A percentile compares a stretch with the other conserved stretches of the same genome.
Evolutionary conservation across 192 early-diverging fungal species (phyloP).

Genomic region (Backusella luteola): DNA sequence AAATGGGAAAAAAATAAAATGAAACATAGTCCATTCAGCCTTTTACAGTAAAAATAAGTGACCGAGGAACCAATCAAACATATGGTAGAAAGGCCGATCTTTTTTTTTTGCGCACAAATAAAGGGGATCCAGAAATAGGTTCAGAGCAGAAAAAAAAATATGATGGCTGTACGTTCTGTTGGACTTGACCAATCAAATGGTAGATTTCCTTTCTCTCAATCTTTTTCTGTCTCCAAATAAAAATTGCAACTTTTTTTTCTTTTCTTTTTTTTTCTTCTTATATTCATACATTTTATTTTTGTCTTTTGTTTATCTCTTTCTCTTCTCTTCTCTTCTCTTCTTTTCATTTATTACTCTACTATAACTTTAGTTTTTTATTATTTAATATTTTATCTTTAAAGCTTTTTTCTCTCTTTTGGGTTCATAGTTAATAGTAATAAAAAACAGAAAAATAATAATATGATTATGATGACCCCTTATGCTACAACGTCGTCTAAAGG

Average conservation of each 20-base stretch:
- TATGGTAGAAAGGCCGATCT: constrained; percentile 18
- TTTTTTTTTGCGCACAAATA: neutral
- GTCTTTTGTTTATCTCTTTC: neutral
- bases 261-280: neutral
- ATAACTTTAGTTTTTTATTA: neutral
- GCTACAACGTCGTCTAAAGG: constrained; percentile 23
- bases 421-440: neutral
- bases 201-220: neutral
- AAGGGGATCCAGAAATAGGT: neutral
- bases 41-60: neutral
- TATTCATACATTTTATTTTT: neutral
- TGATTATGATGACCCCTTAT: constrained; percentile 30
- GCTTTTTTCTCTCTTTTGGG: neutral
- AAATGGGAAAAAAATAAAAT: constrained; percentile 1
- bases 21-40: constrained; percentile 4
- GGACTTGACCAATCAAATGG: neutral
- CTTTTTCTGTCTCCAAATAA: constrained; percentile 5
- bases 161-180: neutral
- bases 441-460: constrained; percentile 6
- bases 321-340: neutral
- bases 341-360: neutral
- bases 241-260: neutral
- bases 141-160: neutral
- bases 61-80: constrained; percentile 15
- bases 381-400: neutral